These are phyloP conservation scores for Gamarada debralockiae DNA, from an alignment of 495 filamentous ascomycete genomes.

Conservation along the genomic window DNA sequence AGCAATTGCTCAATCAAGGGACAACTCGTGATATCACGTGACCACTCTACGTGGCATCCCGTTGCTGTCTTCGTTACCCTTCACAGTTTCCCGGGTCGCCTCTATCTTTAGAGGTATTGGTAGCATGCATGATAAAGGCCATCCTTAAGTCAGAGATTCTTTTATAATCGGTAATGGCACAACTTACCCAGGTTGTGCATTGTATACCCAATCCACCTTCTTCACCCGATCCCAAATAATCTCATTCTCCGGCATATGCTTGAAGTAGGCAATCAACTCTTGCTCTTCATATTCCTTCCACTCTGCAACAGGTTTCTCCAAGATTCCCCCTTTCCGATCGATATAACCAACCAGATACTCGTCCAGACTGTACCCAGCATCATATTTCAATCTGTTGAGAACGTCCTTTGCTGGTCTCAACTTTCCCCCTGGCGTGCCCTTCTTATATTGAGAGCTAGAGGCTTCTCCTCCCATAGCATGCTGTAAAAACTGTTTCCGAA, in stretches of 20 bases:
- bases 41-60: too few species aligned
- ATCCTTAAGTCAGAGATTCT: too few species aligned
- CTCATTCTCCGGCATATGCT: background rate
- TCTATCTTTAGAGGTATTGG: too few species aligned
- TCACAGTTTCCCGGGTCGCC: too few species aligned
- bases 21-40: too few species aligned
- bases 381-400: conserved; percentile 9
- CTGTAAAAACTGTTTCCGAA: conserved; percentile 8
- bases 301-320: conserved; percentile 9
- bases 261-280: conserved; percentile 16
- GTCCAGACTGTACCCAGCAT: background rate
- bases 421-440: background rate
- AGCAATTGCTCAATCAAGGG: too few species aligned
- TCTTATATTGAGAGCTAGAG: background rate
- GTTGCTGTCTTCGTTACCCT: too few species aligned
- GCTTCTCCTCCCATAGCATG: background rate
- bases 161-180: too few species aligned
- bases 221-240: conserved; percentile 17
- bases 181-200: conserved; percentile 32
- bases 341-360: conserved; percentile 16
- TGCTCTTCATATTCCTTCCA: conserved; percentile 10
- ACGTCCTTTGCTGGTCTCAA: conserved; percentile 13
- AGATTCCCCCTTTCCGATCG: conserved; percentile 13
- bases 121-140: too few species aligned
- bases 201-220: conserved; percentile 5